Percentiles rank a stretch among this genome's conserved stretches.
phyloP scores from a whole-genome alignment of 2,329 filamentous ascomycete species.

The Penicillium sclerotigenum region DNA sequence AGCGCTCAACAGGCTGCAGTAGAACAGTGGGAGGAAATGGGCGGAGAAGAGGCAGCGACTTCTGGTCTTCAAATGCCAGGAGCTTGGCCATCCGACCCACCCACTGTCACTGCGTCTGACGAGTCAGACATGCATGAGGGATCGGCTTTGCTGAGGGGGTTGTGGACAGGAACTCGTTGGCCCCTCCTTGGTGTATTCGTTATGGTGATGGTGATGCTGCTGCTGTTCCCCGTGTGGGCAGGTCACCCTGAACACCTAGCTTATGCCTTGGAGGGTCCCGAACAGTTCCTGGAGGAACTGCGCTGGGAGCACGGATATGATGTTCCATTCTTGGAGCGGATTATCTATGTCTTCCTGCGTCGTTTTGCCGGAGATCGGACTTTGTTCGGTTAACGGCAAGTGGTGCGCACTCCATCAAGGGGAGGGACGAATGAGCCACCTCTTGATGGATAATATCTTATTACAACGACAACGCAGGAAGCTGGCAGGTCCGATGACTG shows the following conservation, averaged over 20 bases:
- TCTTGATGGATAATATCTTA: background rate
- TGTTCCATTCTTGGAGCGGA: background rate
- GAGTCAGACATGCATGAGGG: background rate
- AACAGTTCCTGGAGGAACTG: background rate
- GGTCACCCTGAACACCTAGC: background rate
- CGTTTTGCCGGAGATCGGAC: conserved; percentile 3
- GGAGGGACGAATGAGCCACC: conserved; percentile 7
- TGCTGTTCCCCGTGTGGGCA: background rate
- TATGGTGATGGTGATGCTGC: background rate
- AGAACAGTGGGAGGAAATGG: background rate
- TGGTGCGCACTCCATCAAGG: background rate
- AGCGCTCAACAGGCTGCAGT: background rate
- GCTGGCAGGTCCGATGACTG: background rate
- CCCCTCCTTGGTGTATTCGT: background rate
- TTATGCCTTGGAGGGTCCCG: background rate
- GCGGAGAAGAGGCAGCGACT: background rate
- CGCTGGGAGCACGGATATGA: background rate
- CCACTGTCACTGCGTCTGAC: background rate
- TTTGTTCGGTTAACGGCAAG: background rate
- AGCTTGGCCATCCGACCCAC: background rate
- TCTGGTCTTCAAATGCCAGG: conserved; percentile 2
- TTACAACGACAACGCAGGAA: background rate
- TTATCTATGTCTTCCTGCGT: conserved; percentile 1
- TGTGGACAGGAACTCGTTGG: background rate
- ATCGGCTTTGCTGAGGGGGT: background rate